Evolutionary conservation across 305 asterid genomes (phyloP).

Genomic region (Vinca major): DNA sequence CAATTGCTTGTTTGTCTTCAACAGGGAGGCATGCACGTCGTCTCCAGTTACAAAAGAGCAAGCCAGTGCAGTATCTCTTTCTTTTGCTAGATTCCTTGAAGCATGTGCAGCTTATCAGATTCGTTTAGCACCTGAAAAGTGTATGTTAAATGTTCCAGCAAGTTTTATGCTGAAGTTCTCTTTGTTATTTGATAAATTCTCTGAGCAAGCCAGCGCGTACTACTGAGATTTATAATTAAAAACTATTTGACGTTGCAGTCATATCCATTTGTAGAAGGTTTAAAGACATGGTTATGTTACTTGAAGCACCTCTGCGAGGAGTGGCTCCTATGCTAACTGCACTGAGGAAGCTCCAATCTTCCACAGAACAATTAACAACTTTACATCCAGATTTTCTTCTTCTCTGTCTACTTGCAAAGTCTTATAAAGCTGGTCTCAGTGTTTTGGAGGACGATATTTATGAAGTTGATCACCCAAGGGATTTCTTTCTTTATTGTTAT

Average conservation of each 20-base stretch:
- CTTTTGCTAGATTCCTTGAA: conserved; percentile 56
- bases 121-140: conserved; percentile 67
- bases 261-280: conserved; percentile 68
- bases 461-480: conserved; percentile 90
- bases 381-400: conserved; percentile 85
- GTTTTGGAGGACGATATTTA: conserved; percentile 59
- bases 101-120: conserved; percentile 67
- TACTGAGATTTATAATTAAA: background rate
- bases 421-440: conserved; percentile 67
- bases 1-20: conserved; percentile 11
- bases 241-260: conserved; percentile 44
- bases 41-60: conserved; percentile 49
- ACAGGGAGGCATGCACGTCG: conserved; percentile 67
- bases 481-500: conserved; percentile 76
- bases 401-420: conserved; percentile 71
- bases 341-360: conserved; percentile 55
- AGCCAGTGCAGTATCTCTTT: conserved; percentile 39
- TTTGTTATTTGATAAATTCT: background rate
- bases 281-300: conserved; percentile 60
- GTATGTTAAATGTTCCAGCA: conserved; percentile 25
- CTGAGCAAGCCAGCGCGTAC: background rate
- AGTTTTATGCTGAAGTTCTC: conserved; percentile 10
- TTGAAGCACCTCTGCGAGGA: conserved; percentile 76
- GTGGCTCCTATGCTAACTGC: conserved; percentile 80
- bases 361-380: conserved; percentile 73